Evolutionary conservation across 805 yeast genomes (phyloP).

Genomic region (Diddensiella transvaalensis): DNA sequence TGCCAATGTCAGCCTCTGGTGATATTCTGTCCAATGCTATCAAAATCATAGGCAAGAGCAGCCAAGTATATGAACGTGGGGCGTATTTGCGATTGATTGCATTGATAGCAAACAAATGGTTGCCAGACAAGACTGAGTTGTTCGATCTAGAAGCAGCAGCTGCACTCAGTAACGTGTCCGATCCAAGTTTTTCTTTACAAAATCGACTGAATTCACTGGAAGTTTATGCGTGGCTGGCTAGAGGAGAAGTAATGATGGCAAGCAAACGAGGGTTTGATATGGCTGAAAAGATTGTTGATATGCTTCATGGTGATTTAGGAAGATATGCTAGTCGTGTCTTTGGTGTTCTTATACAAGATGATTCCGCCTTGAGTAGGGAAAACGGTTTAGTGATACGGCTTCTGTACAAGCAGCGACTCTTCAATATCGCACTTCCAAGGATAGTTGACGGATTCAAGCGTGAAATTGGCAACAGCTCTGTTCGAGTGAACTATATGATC

Average conservation of each 20-base stretch:
- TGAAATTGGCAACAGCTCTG: constrained; percentile 17
- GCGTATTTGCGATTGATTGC: constrained; percentile 56
- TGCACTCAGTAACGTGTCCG: not conserved
- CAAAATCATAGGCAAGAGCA: constrained; percentile 20
- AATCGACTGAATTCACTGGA: not conserved
- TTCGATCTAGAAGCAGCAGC: not conserved
- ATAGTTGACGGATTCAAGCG: constrained; percentile 47
- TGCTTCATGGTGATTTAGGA: constrained; percentile 40
- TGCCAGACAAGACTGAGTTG: constrained; percentile 26
- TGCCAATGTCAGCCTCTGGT: not conserved
- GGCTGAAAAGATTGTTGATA: constrained; percentile 35
- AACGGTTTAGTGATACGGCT: constrained; percentile 57
- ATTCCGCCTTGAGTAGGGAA: constrained; percentile 53
- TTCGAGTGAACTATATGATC: constrained; percentile 52
- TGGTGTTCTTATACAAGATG: constrained; percentile 64
- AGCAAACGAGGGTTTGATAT: constrained; percentile 39
- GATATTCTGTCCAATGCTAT: constrained; percentile 11
- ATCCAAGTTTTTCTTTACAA: not conserved
- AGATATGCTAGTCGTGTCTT: constrained; percentile 49
- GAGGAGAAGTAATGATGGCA: constrained; percentile 61
- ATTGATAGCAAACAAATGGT: constrained; percentile 57
- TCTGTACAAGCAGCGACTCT: constrained; percentile 78
- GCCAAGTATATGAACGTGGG: constrained; percentile 40
- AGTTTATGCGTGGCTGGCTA: constrained; percentile 54
- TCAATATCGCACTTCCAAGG: constrained; percentile 54